Conservation (phyloP, 345 rosid species). For the Salix exigua region DNA sequence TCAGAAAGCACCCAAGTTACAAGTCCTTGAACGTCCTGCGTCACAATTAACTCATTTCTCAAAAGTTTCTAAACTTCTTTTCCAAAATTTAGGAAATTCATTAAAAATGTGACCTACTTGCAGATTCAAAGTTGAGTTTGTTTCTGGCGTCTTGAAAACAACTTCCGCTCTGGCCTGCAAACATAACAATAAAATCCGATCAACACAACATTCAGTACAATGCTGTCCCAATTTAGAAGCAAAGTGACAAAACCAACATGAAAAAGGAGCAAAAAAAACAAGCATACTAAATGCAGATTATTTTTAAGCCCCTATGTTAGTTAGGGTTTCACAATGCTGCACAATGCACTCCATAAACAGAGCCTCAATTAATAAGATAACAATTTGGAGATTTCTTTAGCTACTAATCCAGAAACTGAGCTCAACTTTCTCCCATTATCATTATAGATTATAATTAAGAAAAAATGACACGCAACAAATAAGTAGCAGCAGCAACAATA, state of each 20-base stretch:
- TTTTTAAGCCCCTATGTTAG: too few relatives aligned
- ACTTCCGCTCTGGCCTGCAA: constrained; percentile 82
- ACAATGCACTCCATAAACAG: too few relatives aligned
- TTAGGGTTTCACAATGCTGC: too few relatives aligned
- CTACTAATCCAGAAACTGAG: not conserved
- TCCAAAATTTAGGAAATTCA: not conserved
- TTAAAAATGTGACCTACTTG: constrained; percentile 39
- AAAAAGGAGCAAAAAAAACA: too few relatives aligned
- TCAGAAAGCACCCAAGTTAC: constrained; percentile 97
- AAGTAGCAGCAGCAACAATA: not conserved
- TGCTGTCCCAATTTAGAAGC: not conserved
- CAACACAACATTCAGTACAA: not conserved
- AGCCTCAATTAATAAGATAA: too few relatives aligned
- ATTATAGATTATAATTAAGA: not conserved
- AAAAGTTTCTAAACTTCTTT: not conserved
- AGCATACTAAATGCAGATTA: too few relatives aligned
- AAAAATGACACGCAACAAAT: too few relatives aligned
- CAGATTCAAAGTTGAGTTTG: constrained; percentile 56
- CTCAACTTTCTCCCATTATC: not conserved
- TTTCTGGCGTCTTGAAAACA: constrained; percentile 57
- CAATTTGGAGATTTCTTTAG: not conserved
- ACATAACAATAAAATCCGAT: not conserved
- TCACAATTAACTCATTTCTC: constrained; percentile 13
- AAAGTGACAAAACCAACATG: too few relatives aligned
- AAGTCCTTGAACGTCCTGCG: constrained; percentile 89